A percentile compares a stretch with the other conserved stretches of the same genome.
phyloP scores from a whole-genome alignment of 495 filamentous ascomycete species.

The Penicillium argentinense region DNA sequence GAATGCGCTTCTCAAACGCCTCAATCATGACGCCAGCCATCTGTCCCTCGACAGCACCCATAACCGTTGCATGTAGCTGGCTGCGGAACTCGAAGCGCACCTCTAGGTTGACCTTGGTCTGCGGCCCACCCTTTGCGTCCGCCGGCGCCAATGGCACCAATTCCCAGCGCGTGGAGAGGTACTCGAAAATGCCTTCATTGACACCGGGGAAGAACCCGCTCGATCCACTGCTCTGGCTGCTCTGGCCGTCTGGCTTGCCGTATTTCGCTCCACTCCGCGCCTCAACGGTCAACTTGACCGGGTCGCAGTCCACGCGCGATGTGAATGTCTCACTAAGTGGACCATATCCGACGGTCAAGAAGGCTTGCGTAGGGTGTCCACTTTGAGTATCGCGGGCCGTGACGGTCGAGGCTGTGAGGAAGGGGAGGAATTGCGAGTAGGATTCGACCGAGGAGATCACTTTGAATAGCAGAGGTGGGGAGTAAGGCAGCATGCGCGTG shows the following conservation, averaged over 20 bases:
- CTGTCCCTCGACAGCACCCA: slow-evolving; percentile 75
- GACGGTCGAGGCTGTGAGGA: slow-evolving; percentile 70
- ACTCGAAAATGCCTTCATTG: slow-evolving; percentile 65
- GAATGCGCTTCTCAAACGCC: slow-evolving; percentile 84
- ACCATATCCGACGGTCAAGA: slow-evolving; percentile 82
- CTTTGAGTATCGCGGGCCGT: slow-evolving; percentile 57
- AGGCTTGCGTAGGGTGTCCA: slow-evolving; percentile 69
- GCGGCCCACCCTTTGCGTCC: slow-evolving; percentile 23
- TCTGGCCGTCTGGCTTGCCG: slow-evolving; percentile 10
- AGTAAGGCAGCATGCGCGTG: slow-evolving; percentile 77
- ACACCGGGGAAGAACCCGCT: slow-evolving; percentile 38
- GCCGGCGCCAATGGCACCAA: slow-evolving; percentile 47
- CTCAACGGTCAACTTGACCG: slow-evolving; percentile 60
- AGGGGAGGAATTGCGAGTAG: slow-evolving; percentile 83
- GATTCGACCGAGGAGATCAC: slow-evolving; percentile 80
- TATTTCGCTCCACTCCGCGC: slow-evolving; percentile 67
- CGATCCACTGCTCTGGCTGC: slow-evolving; percentile 9
- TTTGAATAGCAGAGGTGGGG: slow-evolving; percentile 65
- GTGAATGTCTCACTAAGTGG: slow-evolving; percentile 79
- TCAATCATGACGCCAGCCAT: slow-evolving; percentile 86
- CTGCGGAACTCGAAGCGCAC: slow-evolving; percentile 83
- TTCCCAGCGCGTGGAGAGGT: slow-evolving; percentile 76
- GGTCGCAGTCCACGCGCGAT: slow-evolving; percentile 71
- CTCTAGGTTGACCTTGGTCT: slow-evolving; percentile 70
- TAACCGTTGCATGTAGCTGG: slow-evolving; percentile 77